Conservation (phyloP, 2,329 filamentous ascomycete genomes). For the Aspergillus novofumigatus region DNA sequence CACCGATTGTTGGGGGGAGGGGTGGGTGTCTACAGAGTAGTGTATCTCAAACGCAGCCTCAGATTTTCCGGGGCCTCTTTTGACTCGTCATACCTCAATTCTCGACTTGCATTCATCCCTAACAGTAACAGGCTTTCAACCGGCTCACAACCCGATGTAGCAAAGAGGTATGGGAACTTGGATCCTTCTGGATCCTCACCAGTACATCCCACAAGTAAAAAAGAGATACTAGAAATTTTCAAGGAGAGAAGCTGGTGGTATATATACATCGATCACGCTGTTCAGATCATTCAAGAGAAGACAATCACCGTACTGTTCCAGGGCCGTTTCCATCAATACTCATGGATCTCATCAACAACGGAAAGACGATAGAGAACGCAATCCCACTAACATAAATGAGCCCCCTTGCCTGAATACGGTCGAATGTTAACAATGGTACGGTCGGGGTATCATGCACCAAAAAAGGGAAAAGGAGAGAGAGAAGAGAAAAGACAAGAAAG, state of each 20-base stretch:
- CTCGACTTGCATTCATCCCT: neutral
- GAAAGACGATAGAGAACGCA: neutral
- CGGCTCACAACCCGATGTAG: neutral
- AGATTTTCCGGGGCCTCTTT: neutral
- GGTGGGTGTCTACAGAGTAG: no score
- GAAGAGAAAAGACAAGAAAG: constrained; percentile 3
- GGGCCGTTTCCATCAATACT: neutral
- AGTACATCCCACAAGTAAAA: no score
- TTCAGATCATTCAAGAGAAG: neutral
- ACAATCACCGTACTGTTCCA: no score
- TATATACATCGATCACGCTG: neutral
- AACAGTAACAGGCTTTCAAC: neutral
- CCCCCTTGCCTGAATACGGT: neutral
- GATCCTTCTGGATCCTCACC: neutral
- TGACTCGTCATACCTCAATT: neutral
- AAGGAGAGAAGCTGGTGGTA: neutral
- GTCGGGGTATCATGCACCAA: neutral
- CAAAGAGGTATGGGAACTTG: neutral
- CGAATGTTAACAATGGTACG: neutral
- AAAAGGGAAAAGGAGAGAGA: constrained; percentile 14
- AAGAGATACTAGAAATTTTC: no score
- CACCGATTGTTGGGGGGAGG: no score
- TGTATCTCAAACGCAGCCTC: neutral
- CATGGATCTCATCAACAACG: neutral
- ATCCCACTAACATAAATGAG: neutral